Evolutionary conservation across 352 stramenopile species (phyloP), one percentile per base, ranked within the genome.

Genomic region (Thraustochytrium sp.): DNA sequence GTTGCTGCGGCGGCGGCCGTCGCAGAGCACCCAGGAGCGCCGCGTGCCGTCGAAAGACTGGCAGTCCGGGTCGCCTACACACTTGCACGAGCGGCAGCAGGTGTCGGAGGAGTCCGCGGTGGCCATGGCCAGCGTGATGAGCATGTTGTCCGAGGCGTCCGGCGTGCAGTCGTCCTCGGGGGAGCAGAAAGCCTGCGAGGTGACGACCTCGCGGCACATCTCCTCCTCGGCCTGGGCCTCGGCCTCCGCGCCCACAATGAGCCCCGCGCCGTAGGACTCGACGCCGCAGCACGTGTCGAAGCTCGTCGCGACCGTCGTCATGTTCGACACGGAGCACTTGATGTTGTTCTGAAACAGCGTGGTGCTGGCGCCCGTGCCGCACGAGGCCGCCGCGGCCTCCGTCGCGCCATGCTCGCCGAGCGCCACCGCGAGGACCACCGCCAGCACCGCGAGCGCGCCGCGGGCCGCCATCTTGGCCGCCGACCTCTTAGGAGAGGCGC

Each of bases 71-170:
- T 82, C 74, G 42, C 74, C 74, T 23, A 59, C 37, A 36, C 74
- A 82, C 53, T 75, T 74, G 62, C 74, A 82, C 11, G 53, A 82
- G 40, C 40, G 37, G 62, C 74, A 82, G 62, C 74, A 82, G n/a
- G 53, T 80, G 31, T 82, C 74, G 18, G 0, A 16, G 53, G 51
- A 23, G 2, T 13, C 36, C 16, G 42, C 46, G 49, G 65, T 77
- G 40, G 9, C 34, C 8, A 72, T 72, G 59, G 16, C 40, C 16
- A 72, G 59, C 23, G 8, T 26, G 62, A 75, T 51, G 31, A 37
- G 51, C 16, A 54, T 5, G 26, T 5, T 75, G 26, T 75, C 62
- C 36, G 0, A 1, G 40, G 9, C 38, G 4, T 53, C 31, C 36
- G 46, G 13, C 1, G 42, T 31, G 59, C 59, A 72, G 59, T 55